Evolutionary conservation across 352 stramenopile species (phyloP).

Genomic region (Globisporangium viniferum): DNA sequence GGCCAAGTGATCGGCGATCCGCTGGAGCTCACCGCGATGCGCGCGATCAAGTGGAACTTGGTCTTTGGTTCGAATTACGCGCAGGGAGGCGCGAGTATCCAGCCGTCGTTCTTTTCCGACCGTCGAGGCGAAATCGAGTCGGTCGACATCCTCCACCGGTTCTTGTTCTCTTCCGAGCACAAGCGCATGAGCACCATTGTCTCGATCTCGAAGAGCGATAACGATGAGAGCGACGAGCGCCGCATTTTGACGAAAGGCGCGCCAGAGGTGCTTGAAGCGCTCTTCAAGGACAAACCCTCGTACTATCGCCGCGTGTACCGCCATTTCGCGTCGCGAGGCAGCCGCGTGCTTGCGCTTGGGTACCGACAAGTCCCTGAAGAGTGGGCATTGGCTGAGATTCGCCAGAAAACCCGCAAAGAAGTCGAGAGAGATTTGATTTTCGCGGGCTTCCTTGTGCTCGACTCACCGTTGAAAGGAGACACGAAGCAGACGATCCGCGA

Average conservation of each 20-base stretch:
- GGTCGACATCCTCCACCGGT: conserved; percentile 76
- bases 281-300: conserved; percentile 69
- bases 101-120: conserved; percentile 31
- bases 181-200: conserved; percentile 92
- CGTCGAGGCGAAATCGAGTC: conserved; percentile 28
- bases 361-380: conserved; percentile 48
- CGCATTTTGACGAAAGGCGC: conserved; percentile 91
- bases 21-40: conserved; percentile 90
- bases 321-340: conserved; percentile 40
- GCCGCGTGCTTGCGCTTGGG: conserved; percentile 88
- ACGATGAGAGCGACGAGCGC: conserved; percentile 27
- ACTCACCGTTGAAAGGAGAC: conserved; percentile 92
- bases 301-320: conserved; percentile 55
- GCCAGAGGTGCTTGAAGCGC: conserved; percentile 83
- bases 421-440: conserved; percentile 88
- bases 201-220: conserved; percentile 26
- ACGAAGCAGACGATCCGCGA: conserved; percentile 83
- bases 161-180: conserved; percentile 86
- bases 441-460: conserved; percentile 91
- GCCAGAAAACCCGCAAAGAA: conserved; percentile 26
- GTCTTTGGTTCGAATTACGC: conserved; percentile 20
- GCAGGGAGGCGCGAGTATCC: conserved; percentile 12
- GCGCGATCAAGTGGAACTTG: conserved; percentile 67
- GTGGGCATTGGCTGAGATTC: conserved; percentile 23
- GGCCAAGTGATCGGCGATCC: conserved; percentile 91